These are phyloP conservation scores for Phytophthora pini DNA, from an alignment of 352 stramenopile species.

Conservation along the genomic window DNA sequence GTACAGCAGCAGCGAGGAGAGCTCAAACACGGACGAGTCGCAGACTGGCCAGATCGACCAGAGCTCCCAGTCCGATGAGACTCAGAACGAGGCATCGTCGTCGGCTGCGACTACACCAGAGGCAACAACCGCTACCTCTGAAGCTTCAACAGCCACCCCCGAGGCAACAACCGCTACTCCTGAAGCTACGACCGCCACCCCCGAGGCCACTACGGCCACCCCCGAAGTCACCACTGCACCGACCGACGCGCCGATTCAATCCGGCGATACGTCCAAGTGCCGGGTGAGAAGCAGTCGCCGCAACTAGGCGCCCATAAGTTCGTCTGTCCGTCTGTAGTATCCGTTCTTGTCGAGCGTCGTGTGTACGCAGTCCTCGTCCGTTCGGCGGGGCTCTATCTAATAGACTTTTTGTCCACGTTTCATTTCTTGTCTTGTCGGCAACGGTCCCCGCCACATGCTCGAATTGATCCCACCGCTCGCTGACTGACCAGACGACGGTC, in stretches of 20 bases:
- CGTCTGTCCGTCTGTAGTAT: constrained; percentile 25
- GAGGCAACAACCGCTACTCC: constrained; percentile 1
- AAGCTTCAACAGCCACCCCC: neutral
- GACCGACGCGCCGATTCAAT: constrained; percentile 12
- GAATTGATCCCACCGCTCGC: constrained; percentile 15
- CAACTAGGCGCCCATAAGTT: constrained; percentile 15
- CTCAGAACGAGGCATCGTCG: constrained; percentile 4
- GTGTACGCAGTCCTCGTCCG: constrained; percentile 18
- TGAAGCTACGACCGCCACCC: constrained; percentile 5
- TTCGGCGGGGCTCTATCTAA: constrained; percentile 24
- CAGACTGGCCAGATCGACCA: constrained; percentile 19
- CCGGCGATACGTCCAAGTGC: constrained; percentile 32
- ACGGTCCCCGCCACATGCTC: constrained; percentile 19
- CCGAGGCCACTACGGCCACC: constrained; percentile 3
- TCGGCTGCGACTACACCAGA: constrained; percentile 9
- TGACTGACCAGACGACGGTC: constrained; percentile 21
- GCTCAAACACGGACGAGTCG: constrained; percentile 1
- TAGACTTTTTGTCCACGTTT: constrained; percentile 25
- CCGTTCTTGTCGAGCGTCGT: constrained; percentile 28
- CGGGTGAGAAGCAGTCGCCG: constrained; percentile 23
- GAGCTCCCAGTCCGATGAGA: constrained; percentile 10
- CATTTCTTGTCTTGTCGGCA: constrained; percentile 1
- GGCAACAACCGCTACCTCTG: neutral
- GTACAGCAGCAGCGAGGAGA: constrained; percentile 14
- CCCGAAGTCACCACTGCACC: constrained; percentile 8